phyloP scores from a whole-genome alignment of 2,329 filamentous ascomycete genomes.

The Sporothrix pallida region DNA sequence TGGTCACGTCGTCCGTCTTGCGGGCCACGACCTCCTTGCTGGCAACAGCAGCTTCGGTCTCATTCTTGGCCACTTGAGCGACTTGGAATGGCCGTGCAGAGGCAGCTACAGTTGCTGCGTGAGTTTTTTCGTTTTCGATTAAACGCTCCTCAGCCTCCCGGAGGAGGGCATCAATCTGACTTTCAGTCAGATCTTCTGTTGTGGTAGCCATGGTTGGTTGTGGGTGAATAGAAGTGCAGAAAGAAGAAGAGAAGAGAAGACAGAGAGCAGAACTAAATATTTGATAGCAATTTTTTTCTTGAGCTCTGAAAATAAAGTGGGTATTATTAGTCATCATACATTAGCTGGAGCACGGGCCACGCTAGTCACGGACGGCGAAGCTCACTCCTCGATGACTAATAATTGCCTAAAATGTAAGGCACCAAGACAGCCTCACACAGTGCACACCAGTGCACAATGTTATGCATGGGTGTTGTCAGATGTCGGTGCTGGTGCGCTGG shows the following conservation, averaged over 20 bases:
- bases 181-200: conserved; percentile 44
- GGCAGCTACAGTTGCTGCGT: conserved; percentile 8
- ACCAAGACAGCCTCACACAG: background rate
- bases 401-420: conserved; percentile 13
- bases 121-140: conserved; percentile 40
- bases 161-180: conserved; percentile 49
- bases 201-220: conserved; percentile 40
- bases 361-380: background rate
- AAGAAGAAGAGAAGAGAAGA: conserved; percentile 2
- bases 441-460: conserved; percentile 15
- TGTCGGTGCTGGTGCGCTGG: conserved; percentile 12
- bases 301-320: conserved; percentile 20
- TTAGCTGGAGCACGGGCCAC: background rate
- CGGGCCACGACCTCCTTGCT: conserved; percentile 31
- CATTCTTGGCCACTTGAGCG: conserved; percentile 34
- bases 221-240: conserved; percentile 25
- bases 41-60: conserved; percentile 32
- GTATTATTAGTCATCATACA: background rate
- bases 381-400: background rate
- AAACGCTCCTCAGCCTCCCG: conserved; percentile 49
- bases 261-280: conserved; percentile 18
- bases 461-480: conserved; percentile 17
- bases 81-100: conserved; percentile 26
- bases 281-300: conserved; percentile 28
- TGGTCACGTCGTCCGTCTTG: conserved; percentile 40